Evolutionary conservation across 2,329 filamentous ascomycete species (phyloP), one percentile per base, ranked within the genome.

Genomic region (Metarhizium humberi): DNA sequence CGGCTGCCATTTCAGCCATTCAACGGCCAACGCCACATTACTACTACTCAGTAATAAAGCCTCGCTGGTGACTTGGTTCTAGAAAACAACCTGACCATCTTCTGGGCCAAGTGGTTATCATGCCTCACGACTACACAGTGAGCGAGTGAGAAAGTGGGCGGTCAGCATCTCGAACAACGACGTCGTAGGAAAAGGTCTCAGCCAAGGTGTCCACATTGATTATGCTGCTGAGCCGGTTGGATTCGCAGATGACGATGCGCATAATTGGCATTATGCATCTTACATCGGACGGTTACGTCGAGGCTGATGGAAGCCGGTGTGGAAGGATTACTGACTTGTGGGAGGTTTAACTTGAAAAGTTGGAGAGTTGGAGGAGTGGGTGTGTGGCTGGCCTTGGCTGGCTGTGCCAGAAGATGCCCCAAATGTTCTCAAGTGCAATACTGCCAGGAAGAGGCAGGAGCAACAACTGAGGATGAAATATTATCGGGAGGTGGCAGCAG

Each of bases 381-480:
- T 36, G 34, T 36, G 34, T 10, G 34, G 25, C 25, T 25, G 25
- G 25, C 25, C 25, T 25, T 36, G 34, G 34, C 7, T 36, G 34
- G 40, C 16, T 43, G n/a, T 16, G 40, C 16, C n/a, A 25, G 25
- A 6, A 10, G 40, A 16, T 14, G 40, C 1, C 14, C 10, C 16
- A n/a, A 6, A 43, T 43, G 40, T 13, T 10, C 2, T 36, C 2
- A 8, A 36, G 13, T 11, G 34, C 34, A 36, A 36, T 36, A 1
- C n/a, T 4, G 32, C 50, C 13, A 51, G 50, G n/a, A 40, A 43
- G 34, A 51, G 50, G 50, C 50, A 51, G 32, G 50, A 51, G 50
- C 50, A 34, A 51, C 50, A 51, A 32, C 34, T 25, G 25, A 25
- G 25, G 25, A 25, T 25, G 25, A 25, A 25, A 25, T 25, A 25